A percentile compares a stretch with the other conserved stretches of the same genome.
These are phyloP conservation scores for Botrytis squamosa DNA, from an alignment of 2,329 filamentous ascomycete species.

Conservation along the genomic window DNA sequence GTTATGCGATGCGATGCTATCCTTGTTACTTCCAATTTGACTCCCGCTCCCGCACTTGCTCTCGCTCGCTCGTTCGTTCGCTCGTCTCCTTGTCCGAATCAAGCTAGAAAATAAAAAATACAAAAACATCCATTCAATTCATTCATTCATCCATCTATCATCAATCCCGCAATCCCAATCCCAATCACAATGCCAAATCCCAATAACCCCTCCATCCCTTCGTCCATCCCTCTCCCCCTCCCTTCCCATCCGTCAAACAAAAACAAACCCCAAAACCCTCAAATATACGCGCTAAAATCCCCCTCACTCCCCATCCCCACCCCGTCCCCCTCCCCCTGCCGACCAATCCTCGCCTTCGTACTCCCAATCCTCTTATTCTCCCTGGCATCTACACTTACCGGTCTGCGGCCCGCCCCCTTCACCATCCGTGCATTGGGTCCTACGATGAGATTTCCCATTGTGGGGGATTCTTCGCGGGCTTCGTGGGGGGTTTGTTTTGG, in stretches of 20 bases:
- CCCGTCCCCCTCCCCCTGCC: not conserved
- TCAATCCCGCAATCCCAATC: no score
- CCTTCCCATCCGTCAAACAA: not conserved
- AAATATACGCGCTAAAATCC: constrained; percentile 16
- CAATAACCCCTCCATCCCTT: not conserved
- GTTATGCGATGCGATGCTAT: no score
- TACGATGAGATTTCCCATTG: constrained; percentile 19
- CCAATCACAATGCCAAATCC: no score
- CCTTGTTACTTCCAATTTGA: no score
- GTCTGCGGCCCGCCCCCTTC: constrained; percentile 28
- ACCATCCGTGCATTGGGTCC: constrained; percentile 27
- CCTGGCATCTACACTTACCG: constrained; percentile 32
- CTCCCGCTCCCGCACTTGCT: no score
- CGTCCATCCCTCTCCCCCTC: not conserved
- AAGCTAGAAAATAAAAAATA: no score
- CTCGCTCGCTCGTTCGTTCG: no score
- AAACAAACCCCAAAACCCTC: not conserved
- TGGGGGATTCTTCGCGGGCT: constrained; percentile 6
- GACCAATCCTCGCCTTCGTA: constrained; percentile 25
- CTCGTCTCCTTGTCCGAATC: no score
- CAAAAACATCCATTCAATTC: no score
- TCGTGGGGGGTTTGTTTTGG: not conserved
- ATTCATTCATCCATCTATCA: no score
- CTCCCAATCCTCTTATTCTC: constrained; percentile 21
- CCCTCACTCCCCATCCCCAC: not conserved